phyloP scores from a whole-genome alignment of 129 eudicot species.

The Chrysanthemum makinoi region DNA sequence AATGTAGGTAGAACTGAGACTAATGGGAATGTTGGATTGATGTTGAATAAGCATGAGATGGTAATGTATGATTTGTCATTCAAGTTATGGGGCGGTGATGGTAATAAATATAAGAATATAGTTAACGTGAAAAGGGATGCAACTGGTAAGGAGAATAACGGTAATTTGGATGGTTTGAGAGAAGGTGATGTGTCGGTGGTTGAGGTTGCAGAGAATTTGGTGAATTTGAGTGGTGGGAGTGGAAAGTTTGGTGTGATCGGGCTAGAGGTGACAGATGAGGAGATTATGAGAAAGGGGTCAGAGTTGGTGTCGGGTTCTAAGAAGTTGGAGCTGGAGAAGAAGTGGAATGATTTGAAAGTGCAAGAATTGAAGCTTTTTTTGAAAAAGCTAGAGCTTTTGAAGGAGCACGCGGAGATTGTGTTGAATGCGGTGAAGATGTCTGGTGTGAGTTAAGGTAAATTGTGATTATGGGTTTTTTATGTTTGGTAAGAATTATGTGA shows the following conservation, averaged over 20 bases:
- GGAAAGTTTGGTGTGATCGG: no score
- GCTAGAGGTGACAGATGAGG: slow-evolving; percentile 11
- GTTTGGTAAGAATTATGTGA: not conserved
- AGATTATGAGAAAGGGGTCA: slow-evolving; percentile 24
- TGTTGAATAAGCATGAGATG: slow-evolving; percentile 47
- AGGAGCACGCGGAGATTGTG: slow-evolving; percentile 27
- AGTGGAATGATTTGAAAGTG: slow-evolving; percentile 33
- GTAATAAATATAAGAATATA: not conserved
- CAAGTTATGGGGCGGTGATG: slow-evolving; percentile 41
- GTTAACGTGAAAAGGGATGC: not conserved
- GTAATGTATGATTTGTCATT: slow-evolving; percentile 39
- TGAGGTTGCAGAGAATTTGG: no score
- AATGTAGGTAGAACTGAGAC: slow-evolving; percentile 27
- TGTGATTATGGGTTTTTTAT: slow-evolving; percentile 6
- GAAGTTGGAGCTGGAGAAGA: slow-evolving; percentile 31
- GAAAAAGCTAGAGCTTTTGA: slow-evolving; percentile 29
- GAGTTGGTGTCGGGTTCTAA: slow-evolving; percentile 24
- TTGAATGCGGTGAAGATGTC: slow-evolving; percentile 22
- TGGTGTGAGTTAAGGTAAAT: slow-evolving; percentile 18
- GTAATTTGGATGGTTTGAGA: not conserved
- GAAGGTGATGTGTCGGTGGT: not conserved
- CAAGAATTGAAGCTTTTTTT: slow-evolving; percentile 25
- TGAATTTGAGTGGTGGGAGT: no score
- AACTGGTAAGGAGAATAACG: not conserved
- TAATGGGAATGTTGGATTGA: slow-evolving; percentile 29